Evolutionary conservation across 2,329 filamentous ascomycete genomes (phyloP), one percentile per base, ranked within the genome.

Genomic region (Clarireedia monteithiana): DNA sequence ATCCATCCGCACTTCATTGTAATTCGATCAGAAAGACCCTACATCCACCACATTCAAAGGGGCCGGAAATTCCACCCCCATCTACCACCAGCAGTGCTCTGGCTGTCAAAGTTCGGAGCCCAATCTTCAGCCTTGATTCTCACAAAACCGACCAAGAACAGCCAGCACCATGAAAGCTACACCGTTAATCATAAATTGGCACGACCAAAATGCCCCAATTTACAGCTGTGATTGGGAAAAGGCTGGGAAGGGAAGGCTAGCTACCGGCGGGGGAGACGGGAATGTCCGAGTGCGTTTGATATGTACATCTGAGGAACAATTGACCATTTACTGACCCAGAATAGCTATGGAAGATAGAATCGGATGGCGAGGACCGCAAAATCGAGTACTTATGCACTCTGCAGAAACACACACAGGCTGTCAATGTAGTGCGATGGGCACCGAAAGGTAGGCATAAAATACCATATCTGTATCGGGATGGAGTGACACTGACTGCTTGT

Each of bases 221-320:
- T 99, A 97, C 76, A 96, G 92, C 45, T 90, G 91, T 65, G 92
- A 97, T 72, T 99, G 97, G 71, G 92, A 99, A 71, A 89, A 89
- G 48, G 81, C 89, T 69, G 91, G 90, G 62, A 96, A 94, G 72
- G 91, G 91, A 53, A 85, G 94, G 67, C 77, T 99, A 61, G 94
- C 94, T 57, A 99, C 94, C 9, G 92, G 87, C 60, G 94, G 92
- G 67, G 94, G 94, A 70, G 94, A 99, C 74, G 95, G 95, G 72
- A 92, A 96, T 75, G 91, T 99, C 67, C 83, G 94, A 74, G 88
- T 92, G 83, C 42, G 63, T 57, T n/a, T 23, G 15, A 50, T 27
- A 6, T 24, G 7, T 36, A 6, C 6, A 10, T 20, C 5, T 4
- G 3, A 6, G 39, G 39, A 20, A 9, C 7, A 20, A n/a, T 42